Evolutionary conservation across 164 flowering plant species (phyloP).

Genomic region (Dillenia turbinata): DNA sequence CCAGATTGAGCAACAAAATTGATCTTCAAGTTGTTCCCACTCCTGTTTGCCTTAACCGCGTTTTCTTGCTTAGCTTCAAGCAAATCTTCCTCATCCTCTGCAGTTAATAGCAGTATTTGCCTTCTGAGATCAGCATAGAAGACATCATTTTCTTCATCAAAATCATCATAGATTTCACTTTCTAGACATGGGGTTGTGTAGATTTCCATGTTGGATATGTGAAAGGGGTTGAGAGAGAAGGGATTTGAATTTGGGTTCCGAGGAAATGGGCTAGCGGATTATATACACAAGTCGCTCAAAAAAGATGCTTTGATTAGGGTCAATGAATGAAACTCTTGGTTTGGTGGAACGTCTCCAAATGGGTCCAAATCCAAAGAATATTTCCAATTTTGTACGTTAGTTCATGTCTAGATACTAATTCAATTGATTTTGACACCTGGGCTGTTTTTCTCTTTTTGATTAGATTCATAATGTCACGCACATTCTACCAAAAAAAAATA

Average conservation of each 20-base stretch:
- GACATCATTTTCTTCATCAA: slow-evolving; percentile 29
- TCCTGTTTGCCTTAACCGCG: not conserved
- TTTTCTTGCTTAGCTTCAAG: not conserved
- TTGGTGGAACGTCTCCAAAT: slow-evolving; percentile 15
- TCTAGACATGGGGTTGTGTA: slow-evolving; percentile 1
- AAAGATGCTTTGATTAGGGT: slow-evolving; percentile 11
- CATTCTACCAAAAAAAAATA: too few relatives aligned
- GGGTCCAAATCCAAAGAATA: slow-evolving; percentile 11
- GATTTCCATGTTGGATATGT: slow-evolving; percentile 3
- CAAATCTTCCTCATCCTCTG: slow-evolving; percentile 30
- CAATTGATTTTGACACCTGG: not conserved
- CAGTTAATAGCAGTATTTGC: slow-evolving; percentile 42
- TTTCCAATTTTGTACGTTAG: slow-evolving; percentile 8
- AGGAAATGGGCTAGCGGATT: not conserved
- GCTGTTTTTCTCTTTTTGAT: too few relatives aligned
- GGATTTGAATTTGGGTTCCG: not conserved
- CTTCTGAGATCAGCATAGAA: slow-evolving; percentile 37
- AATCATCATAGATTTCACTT: too few relatives aligned
- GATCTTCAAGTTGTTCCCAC: too few relatives aligned
- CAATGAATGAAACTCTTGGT: slow-evolving; percentile 4
- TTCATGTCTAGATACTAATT: not conserved
- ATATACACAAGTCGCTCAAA: not conserved
- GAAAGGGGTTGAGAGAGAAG: not conserved
- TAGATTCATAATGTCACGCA: too few relatives aligned
- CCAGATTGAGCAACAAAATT: not conserved